Evolutionary conservation across 169 alveolate genomes (phyloP).

Genomic region (Cyclospora cayetanensis): DNA sequence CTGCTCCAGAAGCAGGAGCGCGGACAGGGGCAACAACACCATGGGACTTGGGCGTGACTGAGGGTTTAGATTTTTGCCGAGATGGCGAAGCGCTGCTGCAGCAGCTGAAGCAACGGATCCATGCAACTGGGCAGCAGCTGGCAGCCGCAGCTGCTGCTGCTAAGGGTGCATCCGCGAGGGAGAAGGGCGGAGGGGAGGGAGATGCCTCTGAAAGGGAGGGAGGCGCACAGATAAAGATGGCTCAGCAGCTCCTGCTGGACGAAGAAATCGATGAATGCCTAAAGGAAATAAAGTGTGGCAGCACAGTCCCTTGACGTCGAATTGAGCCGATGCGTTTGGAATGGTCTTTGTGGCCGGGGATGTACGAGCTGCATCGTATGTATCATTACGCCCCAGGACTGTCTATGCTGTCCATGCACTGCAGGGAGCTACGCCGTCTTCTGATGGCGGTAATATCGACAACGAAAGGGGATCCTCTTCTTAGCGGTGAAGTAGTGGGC

Average conservation of each 20-base stretch:
- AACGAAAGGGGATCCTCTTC: neutral
- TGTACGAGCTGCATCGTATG: neutral
- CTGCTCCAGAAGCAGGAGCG: neutral
- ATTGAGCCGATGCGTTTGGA: neutral
- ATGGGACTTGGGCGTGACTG: neutral
- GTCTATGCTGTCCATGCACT: neutral
- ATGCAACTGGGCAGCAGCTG: conserved; percentile 19
- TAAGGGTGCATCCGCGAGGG: neutral
- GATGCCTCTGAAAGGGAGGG: neutral
- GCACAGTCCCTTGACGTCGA: neutral
- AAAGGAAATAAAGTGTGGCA: neutral
- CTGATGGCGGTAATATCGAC: neutral
- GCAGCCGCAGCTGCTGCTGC: neutral
- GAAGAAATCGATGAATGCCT: conserved; percentile 27
- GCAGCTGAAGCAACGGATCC: neutral
- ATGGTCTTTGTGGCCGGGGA: neutral
- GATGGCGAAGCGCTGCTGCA: conserved; percentile 27
- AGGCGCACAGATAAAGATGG: neutral
- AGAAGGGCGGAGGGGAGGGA: neutral
- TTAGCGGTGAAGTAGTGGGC: neutral
- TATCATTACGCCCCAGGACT: too few species aligned
- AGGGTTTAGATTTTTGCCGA: conserved; percentile 13
- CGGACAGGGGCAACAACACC: neutral
- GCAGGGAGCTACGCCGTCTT: conserved; percentile 49
- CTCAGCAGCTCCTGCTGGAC: neutral